Evolutionary conservation across 768 basidiomycete genomes (phyloP).

Genomic region (Tylopilus intermedius): DNA sequence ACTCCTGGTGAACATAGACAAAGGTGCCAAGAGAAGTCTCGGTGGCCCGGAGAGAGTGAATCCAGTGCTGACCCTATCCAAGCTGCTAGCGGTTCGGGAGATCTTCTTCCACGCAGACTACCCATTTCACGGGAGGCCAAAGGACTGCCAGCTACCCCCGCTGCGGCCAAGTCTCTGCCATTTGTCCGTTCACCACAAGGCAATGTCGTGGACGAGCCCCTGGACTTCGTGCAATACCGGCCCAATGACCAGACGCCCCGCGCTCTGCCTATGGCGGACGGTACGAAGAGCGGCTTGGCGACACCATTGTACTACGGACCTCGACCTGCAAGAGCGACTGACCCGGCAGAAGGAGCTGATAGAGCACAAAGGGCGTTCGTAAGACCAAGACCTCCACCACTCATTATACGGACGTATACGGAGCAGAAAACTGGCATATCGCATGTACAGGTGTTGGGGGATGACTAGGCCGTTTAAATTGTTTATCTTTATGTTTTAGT

Average conservation of each 20-base stretch:
- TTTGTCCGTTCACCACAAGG: neutral
- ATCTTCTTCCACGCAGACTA: neutral
- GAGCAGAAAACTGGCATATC: slow-evolving; percentile 3
- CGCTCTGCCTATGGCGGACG: slow-evolving; percentile 11
- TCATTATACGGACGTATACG: slow-evolving; percentile 16
- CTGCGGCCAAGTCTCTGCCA: neutral
- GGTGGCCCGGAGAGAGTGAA: slow-evolving; percentile 3
- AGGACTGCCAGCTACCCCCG: neutral
- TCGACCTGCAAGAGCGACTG: slow-evolving; percentile 26
- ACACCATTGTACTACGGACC: slow-evolving; percentile 21
- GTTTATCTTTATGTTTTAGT: neutral
- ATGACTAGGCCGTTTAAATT: slow-evolving; percentile 9
- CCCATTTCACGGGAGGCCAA: neutral
- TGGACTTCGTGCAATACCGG: neutral
- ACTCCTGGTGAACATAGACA: slow-evolving; percentile 21
- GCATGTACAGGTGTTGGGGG: slow-evolving; percentile 14
- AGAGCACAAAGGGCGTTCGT: slow-evolving; percentile 29
- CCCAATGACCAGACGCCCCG: slow-evolving; percentile 6
- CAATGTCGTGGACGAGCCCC: neutral
- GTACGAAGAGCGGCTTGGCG: slow-evolving; percentile 21
- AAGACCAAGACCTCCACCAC: slow-evolving; percentile 42
- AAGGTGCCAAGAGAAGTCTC: slow-evolving; percentile 4
- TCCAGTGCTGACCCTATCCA: neutral
- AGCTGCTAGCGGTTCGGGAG: neutral
- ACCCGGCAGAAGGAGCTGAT: slow-evolving; percentile 16